Conservation (phyloP, 176 grass and related monocot genomes). For the Cymbopogon citratus region DNA sequence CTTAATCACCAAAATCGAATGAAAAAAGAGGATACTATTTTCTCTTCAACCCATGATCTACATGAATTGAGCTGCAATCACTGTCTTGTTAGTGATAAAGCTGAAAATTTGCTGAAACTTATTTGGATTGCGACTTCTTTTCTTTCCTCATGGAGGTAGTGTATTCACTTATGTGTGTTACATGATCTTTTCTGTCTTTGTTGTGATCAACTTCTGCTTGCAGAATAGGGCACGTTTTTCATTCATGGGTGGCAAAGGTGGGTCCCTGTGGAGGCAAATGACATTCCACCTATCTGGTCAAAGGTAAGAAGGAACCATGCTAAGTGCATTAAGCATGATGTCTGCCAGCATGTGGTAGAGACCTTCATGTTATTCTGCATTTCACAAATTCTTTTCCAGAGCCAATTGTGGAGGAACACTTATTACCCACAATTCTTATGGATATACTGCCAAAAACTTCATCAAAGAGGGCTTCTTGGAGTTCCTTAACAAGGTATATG, state of each 20-base stretch:
- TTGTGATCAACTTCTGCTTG: constrained; percentile 27
- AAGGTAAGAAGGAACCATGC: constrained; percentile 34
- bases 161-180: not conserved
- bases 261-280: constrained; percentile 85
- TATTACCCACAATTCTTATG: constrained; percentile 49
- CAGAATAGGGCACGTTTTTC: constrained; percentile 97
- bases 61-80: constrained; percentile 2
- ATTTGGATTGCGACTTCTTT: not conserved
- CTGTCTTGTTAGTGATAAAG: not conserved
- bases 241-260: constrained; percentile 97
- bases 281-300: constrained; percentile 65
- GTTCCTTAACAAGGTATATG: constrained; percentile 78
- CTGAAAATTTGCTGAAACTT: not conserved
- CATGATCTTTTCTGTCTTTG: not conserved
- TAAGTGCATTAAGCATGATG: not conserved
- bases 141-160: not conserved
- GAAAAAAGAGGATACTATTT: not conserved
- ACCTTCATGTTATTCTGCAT: not conserved
- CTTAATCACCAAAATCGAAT: not conserved
- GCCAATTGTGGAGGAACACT: constrained; percentile 68
- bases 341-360: not conserved
- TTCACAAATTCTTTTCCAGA: constrained; percentile 32
- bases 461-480: constrained; percentile 81
- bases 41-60: not conserved
- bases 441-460: constrained; percentile 42